Percentiles rank a stretch among this genome's conserved stretches.
Conservation (phyloP, 805 yeast genomes). For the Suhomyces sp. region DNA sequence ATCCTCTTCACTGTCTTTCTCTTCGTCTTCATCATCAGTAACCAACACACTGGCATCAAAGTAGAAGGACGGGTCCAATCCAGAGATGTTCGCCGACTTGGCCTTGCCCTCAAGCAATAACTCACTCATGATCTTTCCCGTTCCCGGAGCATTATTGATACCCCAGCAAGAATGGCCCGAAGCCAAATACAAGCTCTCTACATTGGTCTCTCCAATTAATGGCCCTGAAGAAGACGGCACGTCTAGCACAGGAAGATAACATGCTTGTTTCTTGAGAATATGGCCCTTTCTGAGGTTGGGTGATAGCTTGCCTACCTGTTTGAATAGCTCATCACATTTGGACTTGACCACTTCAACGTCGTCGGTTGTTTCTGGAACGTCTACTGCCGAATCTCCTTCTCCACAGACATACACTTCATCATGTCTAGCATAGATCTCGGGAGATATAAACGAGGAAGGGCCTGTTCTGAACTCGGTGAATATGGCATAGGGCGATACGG, state of each 20-base stretch:
- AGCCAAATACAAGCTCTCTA: constrained; percentile 71
- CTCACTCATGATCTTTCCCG: constrained; percentile 92
- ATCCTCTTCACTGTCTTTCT: neutral
- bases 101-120: constrained; percentile 79
- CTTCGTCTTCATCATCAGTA: constrained; percentile 17
- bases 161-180: constrained; percentile 99
- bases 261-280: constrained; percentile 83
- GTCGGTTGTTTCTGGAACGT: constrained; percentile 90
- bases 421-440: constrained; percentile 91
- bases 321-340: constrained; percentile 84
- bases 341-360: constrained; percentile 85
- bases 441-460: constrained; percentile 70
- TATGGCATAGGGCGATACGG: constrained; percentile 88
- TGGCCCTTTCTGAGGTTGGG: constrained; percentile 69
- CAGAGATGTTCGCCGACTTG: constrained; percentile 70
- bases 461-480: constrained; percentile 86
- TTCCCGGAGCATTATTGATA: constrained; percentile 94
- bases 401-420: constrained; percentile 98
- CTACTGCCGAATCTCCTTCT: constrained; percentile 89
- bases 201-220: constrained; percentile 89
- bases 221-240: constrained; percentile 94
- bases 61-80: constrained; percentile 81
- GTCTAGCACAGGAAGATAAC: constrained; percentile 91
- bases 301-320: constrained; percentile 74
- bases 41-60: constrained; percentile 67